These are phyloP conservation scores for Sarocladium strictum DNA, from an alignment of 2,329 filamentous ascomycete species.

Conservation along the genomic window DNA sequence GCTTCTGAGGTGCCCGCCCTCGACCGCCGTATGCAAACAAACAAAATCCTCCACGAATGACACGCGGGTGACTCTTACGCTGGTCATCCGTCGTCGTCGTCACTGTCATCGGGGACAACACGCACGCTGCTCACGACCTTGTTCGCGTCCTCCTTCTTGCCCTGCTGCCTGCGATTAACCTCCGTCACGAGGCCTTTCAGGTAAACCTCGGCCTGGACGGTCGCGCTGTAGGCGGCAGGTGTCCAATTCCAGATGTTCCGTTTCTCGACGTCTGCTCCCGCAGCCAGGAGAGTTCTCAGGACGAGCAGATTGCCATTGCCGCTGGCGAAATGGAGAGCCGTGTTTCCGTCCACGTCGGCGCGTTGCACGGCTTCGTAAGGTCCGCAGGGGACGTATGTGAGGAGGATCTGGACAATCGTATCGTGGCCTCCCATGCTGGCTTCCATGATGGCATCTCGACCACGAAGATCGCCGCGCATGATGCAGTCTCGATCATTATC, in stretches of 20 bases:
- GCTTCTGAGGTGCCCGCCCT: neutral
- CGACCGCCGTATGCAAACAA: neutral
- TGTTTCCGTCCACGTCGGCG: slow-evolving; percentile 71
- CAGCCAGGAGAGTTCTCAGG: slow-evolving; percentile 68
- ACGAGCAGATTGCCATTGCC: slow-evolving; percentile 75
- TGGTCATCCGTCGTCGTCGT: slow-evolving; percentile 28
- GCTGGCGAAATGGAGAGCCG: slow-evolving; percentile 79
- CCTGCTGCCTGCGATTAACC: slow-evolving; percentile 52
- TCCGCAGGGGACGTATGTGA: slow-evolving; percentile 55
- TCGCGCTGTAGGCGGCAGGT: slow-evolving; percentile 75
- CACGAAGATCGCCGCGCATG: slow-evolving; percentile 57
- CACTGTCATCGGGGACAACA: slow-evolving; percentile 35
- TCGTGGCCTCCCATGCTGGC: slow-evolving; percentile 56
- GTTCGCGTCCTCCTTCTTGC: slow-evolving; percentile 32
- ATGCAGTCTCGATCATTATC: slow-evolving; percentile 58
- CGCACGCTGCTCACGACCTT: slow-evolving; percentile 38
- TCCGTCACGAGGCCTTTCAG: slow-evolving; percentile 71
- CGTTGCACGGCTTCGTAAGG: slow-evolving; percentile 46
- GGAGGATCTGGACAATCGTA: slow-evolving; percentile 57
- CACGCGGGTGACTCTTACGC: neutral
- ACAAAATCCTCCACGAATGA: neutral
- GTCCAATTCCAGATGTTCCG: slow-evolving; percentile 77
- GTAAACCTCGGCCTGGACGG: slow-evolving; percentile 78
- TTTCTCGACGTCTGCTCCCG: slow-evolving; percentile 68
- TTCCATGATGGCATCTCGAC: slow-evolving; percentile 68